These are phyloP conservation scores for Globisporangium sylvaticum DNA, from an alignment of 352 stramenopile genomes.

Conservation along the genomic window DNA sequence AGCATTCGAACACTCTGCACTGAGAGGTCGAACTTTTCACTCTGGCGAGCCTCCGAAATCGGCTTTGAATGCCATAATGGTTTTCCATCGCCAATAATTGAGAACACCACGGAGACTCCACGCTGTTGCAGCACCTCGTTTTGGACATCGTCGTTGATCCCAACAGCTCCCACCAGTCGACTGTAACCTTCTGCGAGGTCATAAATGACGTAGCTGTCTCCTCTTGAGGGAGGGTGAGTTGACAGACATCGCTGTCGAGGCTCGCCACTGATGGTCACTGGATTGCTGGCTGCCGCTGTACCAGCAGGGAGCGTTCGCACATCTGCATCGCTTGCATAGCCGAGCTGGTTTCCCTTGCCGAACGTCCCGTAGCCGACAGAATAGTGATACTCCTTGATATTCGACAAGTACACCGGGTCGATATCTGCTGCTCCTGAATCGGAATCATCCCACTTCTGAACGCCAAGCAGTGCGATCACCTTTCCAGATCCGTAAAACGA, in stretches of 20 bases:
- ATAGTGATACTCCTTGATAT: slow-evolving; percentile 73
- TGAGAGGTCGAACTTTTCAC: slow-evolving; percentile 59
- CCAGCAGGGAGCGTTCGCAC: slow-evolving; percentile 11
- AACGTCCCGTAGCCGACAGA: slow-evolving; percentile 78
- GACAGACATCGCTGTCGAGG: slow-evolving; percentile 72
- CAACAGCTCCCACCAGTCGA: slow-evolving; percentile 48
- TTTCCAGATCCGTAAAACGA: slow-evolving; percentile 89
- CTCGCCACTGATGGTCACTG: slow-evolving; percentile 62
- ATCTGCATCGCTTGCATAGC: slow-evolving; percentile 62
- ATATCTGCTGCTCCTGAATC: slow-evolving; percentile 21
- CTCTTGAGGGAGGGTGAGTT: slow-evolving; percentile 66
- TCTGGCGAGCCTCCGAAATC: slow-evolving; percentile 29
- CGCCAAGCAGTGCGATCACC: slow-evolving; percentile 72
- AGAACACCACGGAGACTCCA: slow-evolving; percentile 54
- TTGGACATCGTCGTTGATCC: slow-evolving; percentile 72
- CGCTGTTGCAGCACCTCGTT: slow-evolving; percentile 57
- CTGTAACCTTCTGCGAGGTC: slow-evolving; percentile 64
- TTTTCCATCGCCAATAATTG: slow-evolving; percentile 65
- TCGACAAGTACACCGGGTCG: slow-evolving; percentile 73
- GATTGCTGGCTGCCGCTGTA: slow-evolving; percentile 18
- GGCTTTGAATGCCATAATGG: slow-evolving; percentile 75
- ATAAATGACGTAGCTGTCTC: slow-evolving; percentile 79
- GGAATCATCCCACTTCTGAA: slow-evolving; percentile 78
- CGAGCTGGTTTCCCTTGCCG: slow-evolving; percentile 67
- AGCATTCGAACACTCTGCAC: slow-evolving; percentile 69